Evolutionary conservation across 106 monocot genomes (phyloP), one percentile per base, ranked within the genome.

Genomic region (Triglochin maritima): DNA sequence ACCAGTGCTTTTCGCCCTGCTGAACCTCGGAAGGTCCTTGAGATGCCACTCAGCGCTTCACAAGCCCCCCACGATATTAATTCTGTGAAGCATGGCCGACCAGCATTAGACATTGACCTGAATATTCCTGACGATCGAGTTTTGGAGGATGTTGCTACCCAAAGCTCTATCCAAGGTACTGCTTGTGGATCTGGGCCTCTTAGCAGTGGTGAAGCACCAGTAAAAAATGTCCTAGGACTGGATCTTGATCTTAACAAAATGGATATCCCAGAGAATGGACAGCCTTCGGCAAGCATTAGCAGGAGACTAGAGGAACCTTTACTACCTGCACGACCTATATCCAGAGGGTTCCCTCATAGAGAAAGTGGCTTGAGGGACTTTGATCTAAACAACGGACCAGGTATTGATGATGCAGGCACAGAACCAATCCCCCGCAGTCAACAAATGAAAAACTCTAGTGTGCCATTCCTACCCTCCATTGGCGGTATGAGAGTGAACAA

Each of bases 1-100:
- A 94, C 94, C 42, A 94, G 94, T 73, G 94, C 94, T 46, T 94
- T 94, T 70, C 89, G 89, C 2, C 94, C 94, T 44, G 89, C 94
- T 12, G 89, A 89, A 70, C 89, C 94, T 3, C 71, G 94, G 49
- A 94, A 83, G 69, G 65, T 72, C 46, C 66, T 83, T n/a, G 94
- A 94, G 57, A 81, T 87, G 82, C 67, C 77, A 5, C 78, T 80
- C n/a, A 74, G 74, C 65, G 62, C 79, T 67, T 71, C 74, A 49
- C 84, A 82, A 12, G 61, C 69, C 13, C 55, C 69, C 15, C 75
- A 69, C 53, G 80, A 82, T 64, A 49, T 60, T 64, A 3, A 47
- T 58, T 13, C 67, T 57, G 65, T 14, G 10, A 94, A 81, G 59
- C 81, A 84, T 16, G 59, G 66, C 2, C 89, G 87, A 6, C 75